A percentile compares a stretch with the other conserved stretches of the same genome.
phyloP scores from a whole-genome alignment of 805 yeast genomes.

The Saturnispora sanitii region DNA sequence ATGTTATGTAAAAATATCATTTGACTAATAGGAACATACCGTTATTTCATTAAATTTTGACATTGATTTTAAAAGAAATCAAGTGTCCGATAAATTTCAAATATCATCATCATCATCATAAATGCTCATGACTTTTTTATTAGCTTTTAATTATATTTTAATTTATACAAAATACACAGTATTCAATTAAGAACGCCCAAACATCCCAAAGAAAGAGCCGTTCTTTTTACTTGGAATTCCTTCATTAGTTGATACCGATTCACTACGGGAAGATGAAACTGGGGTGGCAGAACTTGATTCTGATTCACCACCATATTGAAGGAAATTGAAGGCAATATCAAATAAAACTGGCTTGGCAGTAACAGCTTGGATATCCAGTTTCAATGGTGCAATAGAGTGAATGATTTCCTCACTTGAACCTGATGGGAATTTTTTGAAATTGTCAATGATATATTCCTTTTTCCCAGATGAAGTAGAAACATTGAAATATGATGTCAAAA shows the following conservation, averaged over 20 bases:
- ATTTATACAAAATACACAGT: neutral
- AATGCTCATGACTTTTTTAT: neutral
- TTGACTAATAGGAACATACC: too few species aligned
- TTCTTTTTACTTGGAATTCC: constrained; percentile 33
- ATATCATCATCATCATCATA: neutral
- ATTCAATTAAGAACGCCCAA: constrained; percentile 31
- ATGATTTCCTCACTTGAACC: constrained; percentile 24
- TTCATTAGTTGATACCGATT: constrained; percentile 2
- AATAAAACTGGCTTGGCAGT: constrained; percentile 83
- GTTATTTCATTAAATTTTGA: neutral
- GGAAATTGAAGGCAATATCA: constrained; percentile 81
- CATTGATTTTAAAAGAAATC: neutral
- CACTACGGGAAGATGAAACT: neutral
- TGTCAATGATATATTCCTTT: constrained; percentile 20
- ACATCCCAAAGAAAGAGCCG: constrained; percentile 65
- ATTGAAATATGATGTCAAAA: constrained; percentile 38
- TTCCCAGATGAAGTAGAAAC: constrained; percentile 7
- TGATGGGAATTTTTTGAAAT: constrained; percentile 22
- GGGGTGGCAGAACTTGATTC: constrained; percentile 5
- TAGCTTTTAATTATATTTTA: neutral
- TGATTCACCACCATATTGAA: constrained; percentile 37
- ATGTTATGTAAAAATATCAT: too few species aligned
- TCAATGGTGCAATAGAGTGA: constrained; percentile 24
- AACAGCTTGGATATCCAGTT: constrained; percentile 43
- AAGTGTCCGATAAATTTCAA: neutral